Evolutionary conservation across 129 eudicot species (phyloP).

Genomic region (Apium graveolens): DNA sequence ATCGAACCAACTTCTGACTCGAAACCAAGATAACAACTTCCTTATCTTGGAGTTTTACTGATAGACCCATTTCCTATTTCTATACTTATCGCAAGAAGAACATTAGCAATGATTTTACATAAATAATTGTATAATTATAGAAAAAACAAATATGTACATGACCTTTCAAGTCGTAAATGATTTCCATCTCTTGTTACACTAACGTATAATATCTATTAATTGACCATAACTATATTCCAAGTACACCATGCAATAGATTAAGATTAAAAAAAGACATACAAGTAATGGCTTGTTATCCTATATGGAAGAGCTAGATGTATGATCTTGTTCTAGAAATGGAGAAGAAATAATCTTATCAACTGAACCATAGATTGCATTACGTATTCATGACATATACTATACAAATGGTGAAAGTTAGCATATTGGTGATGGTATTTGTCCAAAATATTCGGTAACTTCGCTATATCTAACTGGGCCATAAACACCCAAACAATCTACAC

Average conservation of each 20-base stretch:
- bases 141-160: not conserved
- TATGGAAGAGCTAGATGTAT: conserved; percentile 15
- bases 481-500: too few species aligned
- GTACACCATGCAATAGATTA: conserved; percentile 20
- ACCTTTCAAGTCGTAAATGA: too few species aligned
- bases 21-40: conserved; percentile 37
- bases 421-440: conserved; percentile 26
- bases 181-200: too few species aligned
- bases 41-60: conserved; percentile 11
- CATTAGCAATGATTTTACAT: not conserved
- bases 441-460: conserved; percentile 25
- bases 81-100: conserved; percentile 26
- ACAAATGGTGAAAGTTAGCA: too few species aligned
- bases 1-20: conserved; percentile 40
- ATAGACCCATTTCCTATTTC: conserved; percentile 15
- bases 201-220: too few species aligned
- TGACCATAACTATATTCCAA: conserved; percentile 53
- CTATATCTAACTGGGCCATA: conserved; percentile 16
- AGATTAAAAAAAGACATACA: conserved; percentile 29
- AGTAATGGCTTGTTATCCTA: conserved; percentile 26
- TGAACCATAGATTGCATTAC: conserved; percentile 17
- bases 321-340: conserved; percentile 35
- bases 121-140: not conserved
- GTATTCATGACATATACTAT: conserved; percentile 27
- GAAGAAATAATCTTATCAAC: conserved; percentile 32